Evolutionary conservation across 352 stramenopile genomes (phyloP).

Genomic region (Phytopythium kandeliae): DNA sequence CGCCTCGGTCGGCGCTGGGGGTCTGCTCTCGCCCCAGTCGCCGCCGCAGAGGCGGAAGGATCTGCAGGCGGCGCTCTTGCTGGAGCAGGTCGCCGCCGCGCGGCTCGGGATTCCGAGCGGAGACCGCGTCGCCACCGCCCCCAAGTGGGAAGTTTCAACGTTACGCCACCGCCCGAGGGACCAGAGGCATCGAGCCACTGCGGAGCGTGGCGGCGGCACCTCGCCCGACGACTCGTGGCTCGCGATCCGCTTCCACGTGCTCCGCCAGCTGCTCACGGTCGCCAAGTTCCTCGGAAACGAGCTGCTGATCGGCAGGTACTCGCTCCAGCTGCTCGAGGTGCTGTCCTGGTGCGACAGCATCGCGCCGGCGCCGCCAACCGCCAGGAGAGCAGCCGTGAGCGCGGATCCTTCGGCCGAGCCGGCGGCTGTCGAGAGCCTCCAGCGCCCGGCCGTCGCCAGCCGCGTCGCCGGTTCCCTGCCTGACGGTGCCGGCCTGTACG

Average conservation of each 20-base stretch:
- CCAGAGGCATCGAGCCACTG: not conserved
- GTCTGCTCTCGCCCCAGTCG: slow-evolving; percentile 1
- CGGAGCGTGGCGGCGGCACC: not conserved
- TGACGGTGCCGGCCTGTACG: slow-evolving; percentile 31
- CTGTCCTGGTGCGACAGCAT: slow-evolving; percentile 57
- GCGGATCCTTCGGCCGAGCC: not conserved
- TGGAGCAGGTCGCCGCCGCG: slow-evolving; percentile 45
- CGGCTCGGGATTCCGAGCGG: slow-evolving; percentile 39
- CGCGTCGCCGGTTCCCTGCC: slow-evolving; percentile 3
- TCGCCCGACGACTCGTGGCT: slow-evolving; percentile 48
- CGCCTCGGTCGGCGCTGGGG: slow-evolving; percentile 1
- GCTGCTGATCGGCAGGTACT: slow-evolving; percentile 45
- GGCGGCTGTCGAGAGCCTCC: slow-evolving; percentile 25
- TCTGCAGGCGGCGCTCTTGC: slow-evolving; percentile 47
- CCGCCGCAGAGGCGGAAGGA: slow-evolving; percentile 31
- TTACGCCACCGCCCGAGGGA: slow-evolving; percentile 14
- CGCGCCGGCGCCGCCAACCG: slow-evolving; percentile 2
- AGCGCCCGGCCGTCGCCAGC: slow-evolving; percentile 18
- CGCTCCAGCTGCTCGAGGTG: slow-evolving; percentile 59
- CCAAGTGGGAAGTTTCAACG: slow-evolving; percentile 42
- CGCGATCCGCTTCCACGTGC: slow-evolving; percentile 64
- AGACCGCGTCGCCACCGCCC: not conserved
- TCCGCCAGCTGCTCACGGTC: slow-evolving; percentile 67
- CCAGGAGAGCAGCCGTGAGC: not conserved
- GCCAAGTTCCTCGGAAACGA: slow-evolving; percentile 49